These are phyloP conservation scores for Knoxdaviesia proteae DNA, from an alignment of 2,329 filamentous ascomycete species.

Conservation along the genomic window DNA sequence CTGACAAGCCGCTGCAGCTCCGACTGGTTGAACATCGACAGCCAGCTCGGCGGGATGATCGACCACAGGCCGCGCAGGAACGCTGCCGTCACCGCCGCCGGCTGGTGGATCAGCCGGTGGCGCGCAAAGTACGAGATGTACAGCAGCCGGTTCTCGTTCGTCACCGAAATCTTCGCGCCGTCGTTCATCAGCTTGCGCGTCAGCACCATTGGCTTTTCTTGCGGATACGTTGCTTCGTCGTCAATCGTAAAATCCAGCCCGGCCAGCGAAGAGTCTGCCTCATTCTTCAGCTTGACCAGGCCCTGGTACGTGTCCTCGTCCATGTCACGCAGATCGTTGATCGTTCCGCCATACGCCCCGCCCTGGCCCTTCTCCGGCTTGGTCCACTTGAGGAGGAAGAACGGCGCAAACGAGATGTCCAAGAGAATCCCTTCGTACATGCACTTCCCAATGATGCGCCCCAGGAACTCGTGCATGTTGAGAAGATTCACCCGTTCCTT, in stretches of 20 bases:
- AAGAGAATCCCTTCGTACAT: conserved; percentile 92
- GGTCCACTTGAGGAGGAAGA: conserved; percentile 87
- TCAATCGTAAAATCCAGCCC: conserved; percentile 76
- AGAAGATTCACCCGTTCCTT: conserved; percentile 26
- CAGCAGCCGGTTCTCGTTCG: conserved; percentile 78
- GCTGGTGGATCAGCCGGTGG: conserved; percentile 68
- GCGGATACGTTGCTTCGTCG: conserved; percentile 35
- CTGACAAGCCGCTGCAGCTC: conserved; percentile 88
- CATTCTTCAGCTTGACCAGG: conserved; percentile 66
- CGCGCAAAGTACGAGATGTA: conserved; percentile 85
- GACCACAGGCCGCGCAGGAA: conserved; percentile 71
- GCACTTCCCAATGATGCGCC: conserved; percentile 85
- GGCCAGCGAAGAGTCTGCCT: conserved; percentile 31
- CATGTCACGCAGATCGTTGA: conserved; percentile 84
- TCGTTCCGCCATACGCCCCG: conserved; percentile 53
- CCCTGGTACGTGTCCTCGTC: conserved; percentile 84
- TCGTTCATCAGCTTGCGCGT: conserved; percentile 58
- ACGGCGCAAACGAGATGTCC: conserved; percentile 79
- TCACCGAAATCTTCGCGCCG: conserved; percentile 60
- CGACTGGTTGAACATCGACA: conserved; percentile 95
- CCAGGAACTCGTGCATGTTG: conserved; percentile 72
- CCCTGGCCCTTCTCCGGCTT: conserved; percentile 36
- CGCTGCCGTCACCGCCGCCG: conserved; percentile 59
- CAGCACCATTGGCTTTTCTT: conserved; percentile 28
- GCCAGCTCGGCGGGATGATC: conserved; percentile 82